Evolutionary conservation across 345 rosid genomes (phyloP).

Genomic region (Gossypioides kirkii): DNA sequence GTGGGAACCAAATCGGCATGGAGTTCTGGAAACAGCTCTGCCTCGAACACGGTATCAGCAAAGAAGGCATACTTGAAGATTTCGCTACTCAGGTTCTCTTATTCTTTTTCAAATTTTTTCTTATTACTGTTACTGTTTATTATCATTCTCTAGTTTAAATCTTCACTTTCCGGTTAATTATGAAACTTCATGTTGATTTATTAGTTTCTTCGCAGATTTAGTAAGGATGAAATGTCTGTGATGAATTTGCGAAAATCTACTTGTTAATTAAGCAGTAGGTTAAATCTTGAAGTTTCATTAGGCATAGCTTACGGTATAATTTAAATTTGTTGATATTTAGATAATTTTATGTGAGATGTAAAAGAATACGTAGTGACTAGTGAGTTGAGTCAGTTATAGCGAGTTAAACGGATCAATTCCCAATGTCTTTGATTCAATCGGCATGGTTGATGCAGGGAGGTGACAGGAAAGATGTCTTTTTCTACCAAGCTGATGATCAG

Average conservation of each 20-base stretch:
- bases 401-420: background rate
- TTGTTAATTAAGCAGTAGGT: background rate
- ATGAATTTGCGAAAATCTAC: background rate
- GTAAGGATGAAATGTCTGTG: background rate
- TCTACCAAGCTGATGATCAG: slow-evolving; percentile 98
- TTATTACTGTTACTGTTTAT: background rate
- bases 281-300: background rate
- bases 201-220: background rate
- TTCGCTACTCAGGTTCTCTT: slow-evolving; percentile 84
- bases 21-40: slow-evolving; percentile 99
- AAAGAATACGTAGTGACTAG: background rate
- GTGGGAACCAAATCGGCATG: slow-evolving; percentile 99
- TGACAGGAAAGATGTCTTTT: slow-evolving; percentile 94
- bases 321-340: background rate
- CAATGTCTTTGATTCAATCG: background rate
- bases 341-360: background rate
- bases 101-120: background rate
- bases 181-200: background rate
- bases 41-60: slow-evolving; percentile 96
- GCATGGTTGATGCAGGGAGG: slow-evolving; percentile 62
- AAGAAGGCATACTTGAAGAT: slow-evolving; percentile 96
- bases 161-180: background rate
- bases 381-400: background rate
- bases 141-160: background rate
- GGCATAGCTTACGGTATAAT: background rate